Percentiles rank a stretch among this genome's conserved stretches.
These are phyloP conservation scores for Alloteropsis semialata DNA, from an alignment of 176 grass and related monocot genomes.

Conservation along the genomic window DNA sequence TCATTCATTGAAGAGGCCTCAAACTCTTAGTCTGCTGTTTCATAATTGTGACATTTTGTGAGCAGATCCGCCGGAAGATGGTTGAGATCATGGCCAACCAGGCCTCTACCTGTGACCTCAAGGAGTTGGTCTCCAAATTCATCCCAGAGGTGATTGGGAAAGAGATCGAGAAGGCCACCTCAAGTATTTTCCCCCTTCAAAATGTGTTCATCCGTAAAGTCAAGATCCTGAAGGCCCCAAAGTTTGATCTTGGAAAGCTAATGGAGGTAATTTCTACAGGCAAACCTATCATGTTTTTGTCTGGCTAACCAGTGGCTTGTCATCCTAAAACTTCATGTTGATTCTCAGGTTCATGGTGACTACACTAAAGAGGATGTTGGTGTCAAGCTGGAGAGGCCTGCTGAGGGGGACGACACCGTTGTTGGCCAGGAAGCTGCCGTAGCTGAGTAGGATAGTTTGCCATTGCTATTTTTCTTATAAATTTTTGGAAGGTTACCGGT, in stretches of 20 bases:
- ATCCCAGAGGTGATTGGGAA: conserved; percentile 92
- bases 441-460: conserved; percentile 27
- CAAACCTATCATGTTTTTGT: neutral
- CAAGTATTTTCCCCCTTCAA: conserved; percentile 75
- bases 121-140: conserved; percentile 86
- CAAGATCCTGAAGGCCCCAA: conserved; percentile 89
- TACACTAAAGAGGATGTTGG: conserved; percentile 81
- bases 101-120: conserved; percentile 73
- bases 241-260: conserved; percentile 89
- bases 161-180: conserved; percentile 90
- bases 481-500: conserved; percentile 22
- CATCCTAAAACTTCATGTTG: neutral
- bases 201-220: conserved; percentile 95
- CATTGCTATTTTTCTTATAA: conserved; percentile 1
- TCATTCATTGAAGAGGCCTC: neutral
- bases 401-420: conserved; percentile 54
- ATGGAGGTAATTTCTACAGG: conserved; percentile 68
- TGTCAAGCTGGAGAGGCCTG: conserved; percentile 78
- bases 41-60: neutral
- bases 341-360: conserved; percentile 72
- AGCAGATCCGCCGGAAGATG: conserved; percentile 91
- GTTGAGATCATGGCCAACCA: conserved; percentile 94
- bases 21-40: neutral
- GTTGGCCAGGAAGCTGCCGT: conserved; percentile 49
- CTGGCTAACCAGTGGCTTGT: neutral